Percentiles rank a stretch among this genome's conserved stretches.
Conservation (phyloP, 176 grass and related monocot species). For the Carex parvula region DNA sequence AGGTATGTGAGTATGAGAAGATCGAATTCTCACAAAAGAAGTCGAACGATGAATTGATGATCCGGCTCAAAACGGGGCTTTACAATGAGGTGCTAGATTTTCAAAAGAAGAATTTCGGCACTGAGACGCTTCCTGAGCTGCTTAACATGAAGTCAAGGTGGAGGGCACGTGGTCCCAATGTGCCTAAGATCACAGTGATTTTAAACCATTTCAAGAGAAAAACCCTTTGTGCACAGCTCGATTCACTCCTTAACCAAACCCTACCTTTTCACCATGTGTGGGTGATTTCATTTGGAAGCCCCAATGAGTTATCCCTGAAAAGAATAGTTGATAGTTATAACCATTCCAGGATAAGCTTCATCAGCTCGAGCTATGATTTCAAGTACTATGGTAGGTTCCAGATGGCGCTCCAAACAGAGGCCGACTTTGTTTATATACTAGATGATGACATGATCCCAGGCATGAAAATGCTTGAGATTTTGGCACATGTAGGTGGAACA, state of each 20-base stretch:
- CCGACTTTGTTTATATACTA: conserved; percentile 87
- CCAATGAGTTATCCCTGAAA: conserved; percentile 55
- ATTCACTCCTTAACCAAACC: conserved; percentile 64
- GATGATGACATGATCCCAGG: conserved; percentile 97
- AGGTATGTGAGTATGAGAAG: conserved; percentile 87
- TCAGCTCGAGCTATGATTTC: conserved; percentile 85
- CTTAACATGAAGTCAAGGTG: conserved; percentile 65
- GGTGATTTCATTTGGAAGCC: conserved; percentile 88
- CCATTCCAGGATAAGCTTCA: conserved; percentile 81
- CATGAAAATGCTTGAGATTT: conserved; percentile 77
- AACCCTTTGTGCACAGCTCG: conserved; percentile 89
- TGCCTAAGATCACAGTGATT: conserved; percentile 71
- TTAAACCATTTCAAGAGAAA: conserved; percentile 93
- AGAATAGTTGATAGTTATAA: conserved; percentile 81
- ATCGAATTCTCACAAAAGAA: conserved; percentile 99
- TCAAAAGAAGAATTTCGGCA: conserved; percentile 47
- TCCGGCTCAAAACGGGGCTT: conserved; percentile 78
- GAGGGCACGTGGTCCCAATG: background rate
- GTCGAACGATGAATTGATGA: conserved; percentile 63
- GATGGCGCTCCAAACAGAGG: conserved; percentile 86
- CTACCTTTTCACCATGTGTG: conserved; percentile 87
- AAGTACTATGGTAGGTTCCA: conserved; percentile 99
- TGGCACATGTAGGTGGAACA: conserved; percentile 76
- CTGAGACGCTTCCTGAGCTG: conserved; percentile 79
- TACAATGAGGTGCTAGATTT: conserved; percentile 72